Percentiles rank a stretch among this genome's conserved stretches.
Conservation (phyloP, 306 rosid species). For the Albizia julibrissin region DNA sequence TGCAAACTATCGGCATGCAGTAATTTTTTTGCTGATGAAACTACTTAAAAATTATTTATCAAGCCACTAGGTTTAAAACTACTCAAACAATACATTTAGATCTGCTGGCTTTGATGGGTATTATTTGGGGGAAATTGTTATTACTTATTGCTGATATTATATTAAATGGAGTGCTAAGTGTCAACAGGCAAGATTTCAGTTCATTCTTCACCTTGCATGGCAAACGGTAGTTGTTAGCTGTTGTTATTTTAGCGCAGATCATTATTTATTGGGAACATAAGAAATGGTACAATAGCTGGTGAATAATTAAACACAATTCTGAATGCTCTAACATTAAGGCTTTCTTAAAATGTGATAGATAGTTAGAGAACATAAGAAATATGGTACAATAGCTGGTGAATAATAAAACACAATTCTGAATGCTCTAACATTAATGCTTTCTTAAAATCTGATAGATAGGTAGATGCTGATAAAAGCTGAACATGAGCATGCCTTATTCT, state of each 20-base stretch:
- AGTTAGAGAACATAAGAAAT: constrained; percentile 1
- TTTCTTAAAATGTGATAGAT: background rate
- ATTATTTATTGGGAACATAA: background rate
- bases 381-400: background rate
- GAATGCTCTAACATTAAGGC: background rate
- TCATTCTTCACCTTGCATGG: background rate
- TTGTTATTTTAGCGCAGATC: background rate
- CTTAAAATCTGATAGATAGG: background rate
- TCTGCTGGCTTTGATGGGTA: background rate
- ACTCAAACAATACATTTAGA: background rate
- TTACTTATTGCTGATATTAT: background rate
- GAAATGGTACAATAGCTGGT: background rate
- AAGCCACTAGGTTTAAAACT: background rate
- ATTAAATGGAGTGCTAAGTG: background rate
- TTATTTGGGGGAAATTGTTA: background rate
- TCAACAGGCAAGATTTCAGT: background rate
- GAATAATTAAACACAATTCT: background rate
- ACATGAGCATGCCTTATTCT: constrained; percentile 3
- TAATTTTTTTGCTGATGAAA: background rate
- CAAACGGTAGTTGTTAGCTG: background rate
- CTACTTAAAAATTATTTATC: background rate
- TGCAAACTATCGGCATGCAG: background rate
- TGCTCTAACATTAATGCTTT: background rate
- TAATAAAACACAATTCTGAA: constrained; percentile 1
- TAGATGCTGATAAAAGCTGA: background rate